Base-by-base conservation (phyloP, 2,329 filamentous ascomycete species). In the Plectosphaerella plurivora region DNA sequence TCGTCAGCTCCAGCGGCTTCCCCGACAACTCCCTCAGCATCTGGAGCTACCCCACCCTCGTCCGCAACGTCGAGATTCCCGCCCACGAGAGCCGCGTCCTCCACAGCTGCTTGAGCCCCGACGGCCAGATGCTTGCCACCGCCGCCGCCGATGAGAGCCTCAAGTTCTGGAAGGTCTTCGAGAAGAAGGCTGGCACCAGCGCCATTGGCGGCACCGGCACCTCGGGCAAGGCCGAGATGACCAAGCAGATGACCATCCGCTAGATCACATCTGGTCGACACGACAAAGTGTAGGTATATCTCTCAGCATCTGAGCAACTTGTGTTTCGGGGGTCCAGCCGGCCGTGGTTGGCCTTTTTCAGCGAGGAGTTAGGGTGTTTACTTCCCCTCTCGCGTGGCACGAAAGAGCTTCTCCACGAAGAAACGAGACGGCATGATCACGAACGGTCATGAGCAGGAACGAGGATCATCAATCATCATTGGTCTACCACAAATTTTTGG, bases 131-230 rank as follows among this genome's bases (percentile, higher is more conserved):
- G 85, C 83, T 99, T 52, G 94, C 94, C 49, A 99, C 94, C 49
- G 93, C 94, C 55, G 89, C 93, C 62, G 92, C 93, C 37, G 94
- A 99, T 65, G 94, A 99, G 79, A 93, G 88, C 67, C 81, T 99
- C 71, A 99, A 99, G 78, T 99, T 99, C 81, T 99, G 94, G 94
- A 99, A 99, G 85, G 82, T 99, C 63, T 99, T 99, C 66, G 94
- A 99, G 82, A 97, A 96, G 83, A 97, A 97, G 83, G 79, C 92
- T 16, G 92, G 91, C 52, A 76, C 82, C 54, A 91, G 91, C 51
- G 77, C 82, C 54, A 82, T 84, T 47, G 77, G 85, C 51, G 79
- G 82, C 61, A 81, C 86, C 53, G 85, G 84, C 57, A 77, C 87
- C 54, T 87, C 87, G 48, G 83, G 82, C 71, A 93, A 93, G 76